These are phyloP conservation scores for Musa acuminata DNA, from an alignment of 176 grass and related monocot species.

Conservation along the genomic window DNA sequence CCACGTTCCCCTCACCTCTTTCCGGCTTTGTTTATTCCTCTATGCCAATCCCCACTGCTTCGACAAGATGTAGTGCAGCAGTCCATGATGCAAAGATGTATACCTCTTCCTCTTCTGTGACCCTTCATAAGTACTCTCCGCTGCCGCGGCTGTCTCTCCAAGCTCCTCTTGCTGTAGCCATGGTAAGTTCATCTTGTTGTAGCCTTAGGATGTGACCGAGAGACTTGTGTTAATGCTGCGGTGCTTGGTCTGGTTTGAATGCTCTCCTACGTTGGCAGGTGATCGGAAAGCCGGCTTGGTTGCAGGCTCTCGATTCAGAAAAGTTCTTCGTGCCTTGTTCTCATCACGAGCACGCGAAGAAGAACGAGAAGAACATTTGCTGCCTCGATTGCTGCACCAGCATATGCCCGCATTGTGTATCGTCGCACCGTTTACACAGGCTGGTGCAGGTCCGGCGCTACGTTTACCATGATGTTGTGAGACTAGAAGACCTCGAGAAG, in stretches of 20 bases:
- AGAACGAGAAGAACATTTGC: constrained; percentile 95
- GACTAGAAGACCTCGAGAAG: constrained; percentile 89
- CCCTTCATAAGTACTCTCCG: background rate
- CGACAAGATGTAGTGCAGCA: background rate
- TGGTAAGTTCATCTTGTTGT: constrained; percentile 14
- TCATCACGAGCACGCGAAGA: constrained; percentile 72
- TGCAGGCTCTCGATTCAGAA: constrained; percentile 69
- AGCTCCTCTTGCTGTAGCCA: constrained; percentile 9
- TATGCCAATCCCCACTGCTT: background rate
- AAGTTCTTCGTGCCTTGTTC: constrained; percentile 78
- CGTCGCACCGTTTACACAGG: constrained; percentile 62
- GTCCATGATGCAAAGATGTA: background rate
- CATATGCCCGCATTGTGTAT: constrained; percentile 83
- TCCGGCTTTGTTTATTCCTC: background rate
- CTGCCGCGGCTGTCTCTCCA: background rate
- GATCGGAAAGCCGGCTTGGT: constrained; percentile 81
- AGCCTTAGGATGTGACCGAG: too few species aligned
- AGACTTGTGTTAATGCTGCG: background rate
- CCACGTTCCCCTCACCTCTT: constrained; percentile 90
- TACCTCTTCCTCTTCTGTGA: background rate
- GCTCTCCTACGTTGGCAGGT: constrained; percentile 8
- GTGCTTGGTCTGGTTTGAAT: background rate
- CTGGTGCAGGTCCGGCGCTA: constrained; percentile 85
- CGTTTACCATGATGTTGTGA: constrained; percentile 79
- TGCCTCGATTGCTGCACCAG: constrained; percentile 90